Evolutionary conservation across 2,329 filamentous ascomycete genomes (phyloP).

Genomic region (Fusarium oligoseptatum): DNA sequence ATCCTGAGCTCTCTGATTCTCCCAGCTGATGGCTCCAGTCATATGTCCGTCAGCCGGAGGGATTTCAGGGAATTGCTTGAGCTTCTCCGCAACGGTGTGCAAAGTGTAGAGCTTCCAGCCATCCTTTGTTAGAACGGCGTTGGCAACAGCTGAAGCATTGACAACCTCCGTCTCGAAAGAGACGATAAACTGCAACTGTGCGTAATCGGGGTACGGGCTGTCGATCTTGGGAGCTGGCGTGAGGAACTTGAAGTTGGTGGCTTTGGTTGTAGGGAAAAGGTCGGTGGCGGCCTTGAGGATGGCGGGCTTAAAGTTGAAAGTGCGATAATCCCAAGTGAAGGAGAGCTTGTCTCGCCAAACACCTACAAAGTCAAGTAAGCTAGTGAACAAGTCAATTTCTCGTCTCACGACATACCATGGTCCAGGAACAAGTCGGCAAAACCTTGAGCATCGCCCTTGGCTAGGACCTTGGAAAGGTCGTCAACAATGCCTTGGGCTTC

Average conservation of each 20-base stretch:
- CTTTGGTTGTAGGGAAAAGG: conserved; percentile 47
- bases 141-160: conserved; percentile 50
- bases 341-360: conserved; percentile 54
- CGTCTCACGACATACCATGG: background rate
- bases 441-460: background rate
- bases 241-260: conserved; percentile 32
- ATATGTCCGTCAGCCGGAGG: conserved; percentile 50
- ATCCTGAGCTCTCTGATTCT: conserved; percentile 45
- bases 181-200: conserved; percentile 5
- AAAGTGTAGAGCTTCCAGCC: conserved; percentile 53
- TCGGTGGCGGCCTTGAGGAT: conserved; percentile 52
- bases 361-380: conserved; percentile 39
- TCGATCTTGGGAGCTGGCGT: conserved; percentile 3
- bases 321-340: conserved; percentile 54
- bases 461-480: conserved; percentile 26
- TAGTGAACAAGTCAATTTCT: background rate
- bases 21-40: conserved; percentile 50
- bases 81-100: conserved; percentile 50
- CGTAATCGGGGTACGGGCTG: conserved; percentile 2
- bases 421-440: conserved; percentile 14
- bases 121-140: conserved; percentile 48
- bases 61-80: conserved; percentile 50
- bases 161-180: conserved; percentile 44
- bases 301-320: conserved; percentile 50
- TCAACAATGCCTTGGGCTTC: conserved; percentile 40